Conservation (phyloP, 768 basidiomycete species). For the Hydnomerulius pinastri region DNA sequence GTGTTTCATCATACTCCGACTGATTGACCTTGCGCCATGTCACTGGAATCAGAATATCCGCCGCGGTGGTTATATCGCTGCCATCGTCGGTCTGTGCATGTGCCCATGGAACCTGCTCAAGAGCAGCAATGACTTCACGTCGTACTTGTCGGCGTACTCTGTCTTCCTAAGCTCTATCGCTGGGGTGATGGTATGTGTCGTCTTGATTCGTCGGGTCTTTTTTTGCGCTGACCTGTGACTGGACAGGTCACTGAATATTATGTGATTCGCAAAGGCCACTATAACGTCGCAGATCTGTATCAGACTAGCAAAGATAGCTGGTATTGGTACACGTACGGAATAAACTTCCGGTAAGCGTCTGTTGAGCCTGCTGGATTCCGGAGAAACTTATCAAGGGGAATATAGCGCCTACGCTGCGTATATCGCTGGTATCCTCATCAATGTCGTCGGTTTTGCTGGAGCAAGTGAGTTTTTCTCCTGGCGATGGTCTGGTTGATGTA, state of each 20-base stretch:
- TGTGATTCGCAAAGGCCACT: constrained; percentile 67
- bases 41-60: constrained; percentile 66
- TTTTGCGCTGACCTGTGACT: background rate
- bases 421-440: constrained; percentile 75
- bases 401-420: constrained; percentile 65
- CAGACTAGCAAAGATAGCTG: constrained; percentile 53
- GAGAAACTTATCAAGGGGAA: background rate
- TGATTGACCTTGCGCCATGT: background rate
- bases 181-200: constrained; percentile 65
- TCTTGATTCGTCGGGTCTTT: background rate
- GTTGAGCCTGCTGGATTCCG: constrained; percentile 13
- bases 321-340: constrained; percentile 75
- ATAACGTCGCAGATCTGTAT: constrained; percentile 75
- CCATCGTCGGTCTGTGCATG: constrained; percentile 73
- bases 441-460: constrained; percentile 80
- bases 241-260: constrained; percentile 77
- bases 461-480: constrained; percentile 48
- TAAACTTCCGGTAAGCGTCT: constrained; percentile 62
- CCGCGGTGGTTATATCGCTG: constrained; percentile 82
- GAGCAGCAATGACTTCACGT: constrained; percentile 73
- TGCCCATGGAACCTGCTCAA: constrained; percentile 78
- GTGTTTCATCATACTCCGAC: constrained; percentile 2
- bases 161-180: constrained; percentile 82
- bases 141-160: constrained; percentile 80
- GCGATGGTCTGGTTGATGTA: background rate